phyloP scores from a whole-genome alignment of 2,329 filamentous ascomycete genomes.

The Elsinoe batatas region DNA sequence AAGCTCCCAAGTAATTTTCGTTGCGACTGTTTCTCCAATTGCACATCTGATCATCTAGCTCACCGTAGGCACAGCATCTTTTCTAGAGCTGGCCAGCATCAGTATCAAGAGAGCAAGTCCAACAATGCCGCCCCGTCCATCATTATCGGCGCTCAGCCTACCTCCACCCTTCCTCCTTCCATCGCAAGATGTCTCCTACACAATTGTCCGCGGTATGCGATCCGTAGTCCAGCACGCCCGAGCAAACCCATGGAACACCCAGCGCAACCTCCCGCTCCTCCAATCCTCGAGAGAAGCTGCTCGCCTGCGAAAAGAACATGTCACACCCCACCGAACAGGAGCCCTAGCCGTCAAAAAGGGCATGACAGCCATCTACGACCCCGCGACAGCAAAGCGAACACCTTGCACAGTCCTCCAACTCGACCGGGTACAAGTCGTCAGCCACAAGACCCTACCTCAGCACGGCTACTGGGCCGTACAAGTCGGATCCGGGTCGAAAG shows the following conservation, averaged over 20 bases:
- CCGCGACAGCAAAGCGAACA: conserved; percentile 62
- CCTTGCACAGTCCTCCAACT: conserved; percentile 90
- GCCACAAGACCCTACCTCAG: conserved; percentile 67
- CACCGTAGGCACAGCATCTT: not conserved
- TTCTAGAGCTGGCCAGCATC: not conserved
- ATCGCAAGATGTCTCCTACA: conserved; percentile 20
- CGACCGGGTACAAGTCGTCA: conserved; percentile 81
- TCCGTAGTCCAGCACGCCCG: conserved; percentile 46
- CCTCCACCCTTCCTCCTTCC: conserved; percentile 28
- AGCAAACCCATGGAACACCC: conserved; percentile 44
- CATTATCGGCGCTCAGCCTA: conserved; percentile 19
- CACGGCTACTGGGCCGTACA: conserved; percentile 95
- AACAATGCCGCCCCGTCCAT: conserved; percentile 22
- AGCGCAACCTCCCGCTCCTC: conserved; percentile 42
- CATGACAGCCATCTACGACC: conserved; percentile 84
- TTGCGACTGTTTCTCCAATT: not conserved
- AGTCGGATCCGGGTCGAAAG: conserved; percentile 67
- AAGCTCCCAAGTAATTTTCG: conserved; percentile 9
- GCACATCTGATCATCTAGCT: not conserved
- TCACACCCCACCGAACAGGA: conserved; percentile 61
- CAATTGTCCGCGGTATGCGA: conserved; percentile 39
- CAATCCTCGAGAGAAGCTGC: conserved; percentile 49
- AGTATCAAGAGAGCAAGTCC: not conserved
- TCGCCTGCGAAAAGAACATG: conserved; percentile 47
- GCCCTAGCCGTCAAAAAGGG: conserved; percentile 84